These are phyloP conservation scores for Penicillium tannophilum DNA, from an alignment of 495 filamentous ascomycete species.

Conservation along the genomic window DNA sequence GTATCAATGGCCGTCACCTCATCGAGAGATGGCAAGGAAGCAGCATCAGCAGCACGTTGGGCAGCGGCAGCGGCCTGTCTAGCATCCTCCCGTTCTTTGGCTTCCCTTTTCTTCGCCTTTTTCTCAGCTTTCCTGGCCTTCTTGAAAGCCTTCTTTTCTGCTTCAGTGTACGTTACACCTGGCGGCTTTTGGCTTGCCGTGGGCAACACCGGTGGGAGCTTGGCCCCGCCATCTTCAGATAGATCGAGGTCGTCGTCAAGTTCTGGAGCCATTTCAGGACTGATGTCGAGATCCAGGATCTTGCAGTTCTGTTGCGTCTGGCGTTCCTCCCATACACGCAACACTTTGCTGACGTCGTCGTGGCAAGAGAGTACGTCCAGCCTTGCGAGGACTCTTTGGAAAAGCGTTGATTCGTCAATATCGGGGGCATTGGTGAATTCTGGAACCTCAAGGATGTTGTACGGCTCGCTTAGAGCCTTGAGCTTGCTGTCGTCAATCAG, in stretches of 20 bases:
- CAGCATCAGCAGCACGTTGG: neutral
- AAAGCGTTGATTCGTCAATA: slow-evolving; percentile 34
- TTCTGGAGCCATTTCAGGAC: slow-evolving; percentile 2
- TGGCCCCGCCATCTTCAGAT: slow-evolving; percentile 23
- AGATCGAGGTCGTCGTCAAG: slow-evolving; percentile 11
- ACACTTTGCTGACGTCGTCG: slow-evolving; percentile 45
- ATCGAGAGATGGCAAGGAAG: no score
- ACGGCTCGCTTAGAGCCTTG: slow-evolving; percentile 82
- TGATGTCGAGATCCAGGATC: slow-evolving; percentile 30
- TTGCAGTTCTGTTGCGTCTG: slow-evolving; percentile 13
- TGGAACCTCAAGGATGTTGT: slow-evolving; percentile 77
- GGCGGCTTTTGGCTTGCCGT: neutral
- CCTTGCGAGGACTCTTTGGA: slow-evolving; percentile 33
- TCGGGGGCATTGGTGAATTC: slow-evolving; percentile 58
- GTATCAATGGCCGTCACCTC: no score
- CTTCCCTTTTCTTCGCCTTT: slow-evolving; percentile 3
- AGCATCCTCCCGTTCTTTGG: neutral
- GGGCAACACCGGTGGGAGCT: slow-evolving; percentile 3
- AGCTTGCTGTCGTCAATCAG: slow-evolving; percentile 80
- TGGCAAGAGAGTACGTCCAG: slow-evolving; percentile 37
- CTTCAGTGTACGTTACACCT: neutral
- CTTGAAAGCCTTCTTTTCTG: neutral
- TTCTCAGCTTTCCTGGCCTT: neutral
- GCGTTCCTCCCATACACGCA: slow-evolving; percentile 32
- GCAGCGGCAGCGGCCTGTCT: neutral